These are phyloP conservation scores for peach (Prunus persica) DNA, from an alignment of 306 rosid species.

Conservation along the genomic window Prunus_persica_NCBIv2 NC_034013.1:15307001-15307500, in stretches of 20 bases:
- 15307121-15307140: too few relatives aligned
- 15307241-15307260: neutral
- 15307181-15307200: neutral
- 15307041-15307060: too few relatives aligned
- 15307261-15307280: conserved; percentile 2
- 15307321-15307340: neutral
- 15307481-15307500: conserved; percentile 70
- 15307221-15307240: neutral
- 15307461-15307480: conserved; percentile 90
- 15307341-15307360: neutral
- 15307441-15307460: conserved; percentile 58
- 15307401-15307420: neutral
- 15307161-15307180: neutral
- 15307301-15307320: neutral
- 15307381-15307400: neutral
- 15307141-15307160: neutral
- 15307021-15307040: neutral
- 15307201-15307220: conserved; percentile 16
- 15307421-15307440: neutral
- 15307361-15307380: neutral
- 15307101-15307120: too few relatives aligned
- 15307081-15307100: too few relatives aligned
- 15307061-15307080: too few relatives aligned
- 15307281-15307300: neutral
- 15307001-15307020: neutral